Evolutionary conservation across 2,329 filamentous ascomycete genomes (phyloP), one percentile per base, ranked within the genome.

Genomic region (Drechslerella stenobrocha): DNA sequence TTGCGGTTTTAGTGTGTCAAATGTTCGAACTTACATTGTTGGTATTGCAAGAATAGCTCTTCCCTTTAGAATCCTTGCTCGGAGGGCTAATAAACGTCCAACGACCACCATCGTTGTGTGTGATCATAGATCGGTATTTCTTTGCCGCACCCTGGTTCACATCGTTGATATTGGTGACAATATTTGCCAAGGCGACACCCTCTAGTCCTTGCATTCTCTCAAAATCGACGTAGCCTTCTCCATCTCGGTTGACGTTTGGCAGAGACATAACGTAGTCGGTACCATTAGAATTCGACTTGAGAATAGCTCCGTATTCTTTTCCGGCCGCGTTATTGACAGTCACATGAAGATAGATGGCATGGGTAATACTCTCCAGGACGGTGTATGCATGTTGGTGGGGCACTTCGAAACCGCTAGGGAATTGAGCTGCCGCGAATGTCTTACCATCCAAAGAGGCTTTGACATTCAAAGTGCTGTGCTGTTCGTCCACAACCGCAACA

Each of bases 281-380:
- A 55, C 93, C 93, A 75, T 98, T 97, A 73, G 90, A 96, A 79
- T 98, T 98, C 75, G 90, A 96, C 83, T 97, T 98, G 77, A 98
- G 84, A 72, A 98, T 89, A 22, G 87, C 87, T 34, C 93, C 93
- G 73, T 88, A 90, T 65, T 87, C 83, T 51, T 82, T 83, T 15
- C 84, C 86, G 51, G 80, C 75, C 2, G 79, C 79, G 37, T 81
- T 82, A 73, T 88, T 87, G 37, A 89, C 89, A 0, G 88, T 90
- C 46, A 97, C 92, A 74, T 97, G 95, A 61, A 98, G 78, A 77
- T 97, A 97, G 63, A 98, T 83, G 0, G 93, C 88, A 76, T 97
- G 92, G 0, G 90, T 96, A 1, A 90, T 93, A 77, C 91, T 96
- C 75, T 96, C 91, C 26, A 98, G 81, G 2, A 97, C 89, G 0